phyloP scores from a whole-genome alignment of 106 monocot species.

The Platanthera zijinensis region DNA sequence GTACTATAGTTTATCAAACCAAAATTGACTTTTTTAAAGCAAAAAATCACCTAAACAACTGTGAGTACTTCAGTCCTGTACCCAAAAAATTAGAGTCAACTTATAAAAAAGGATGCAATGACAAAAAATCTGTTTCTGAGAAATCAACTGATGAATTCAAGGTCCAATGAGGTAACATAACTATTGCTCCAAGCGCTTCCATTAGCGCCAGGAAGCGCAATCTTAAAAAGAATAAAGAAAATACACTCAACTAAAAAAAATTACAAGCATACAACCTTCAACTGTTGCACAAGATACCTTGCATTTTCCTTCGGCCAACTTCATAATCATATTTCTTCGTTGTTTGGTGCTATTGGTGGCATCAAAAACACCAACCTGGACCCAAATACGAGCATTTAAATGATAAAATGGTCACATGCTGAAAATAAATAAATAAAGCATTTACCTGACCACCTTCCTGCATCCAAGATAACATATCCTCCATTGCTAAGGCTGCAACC shows the following conservation, averaged over 20 bases:
- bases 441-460: conserved; percentile 98
- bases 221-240: neutral
- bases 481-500: conserved; percentile 99
- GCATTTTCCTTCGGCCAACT: conserved; percentile 95
- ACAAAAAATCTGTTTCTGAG: too few relatives aligned
- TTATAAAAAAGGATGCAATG: too few relatives aligned
- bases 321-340: conserved; percentile 96
- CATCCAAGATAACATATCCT: conserved; percentile 96
- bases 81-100: too few relatives aligned
- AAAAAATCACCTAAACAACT: too few relatives aligned
- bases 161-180: neutral
- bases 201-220: neutral
- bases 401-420: conserved; percentile 6
- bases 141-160: too few relatives aligned
- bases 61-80: too few relatives aligned
- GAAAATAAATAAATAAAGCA: neutral
- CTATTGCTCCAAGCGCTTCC: neutral
- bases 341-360: conserved; percentile 88
- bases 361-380: conserved; percentile 97
- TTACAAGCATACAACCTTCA: neutral
- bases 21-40: too few relatives aligned
- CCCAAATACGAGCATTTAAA: conserved; percentile 19
- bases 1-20: too few relatives aligned
- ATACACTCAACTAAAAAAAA: neutral
- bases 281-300: conserved; percentile 45